These are phyloP conservation scores for Draba incana DNA, from an alignment of 345 rosid species.

Conservation along the genomic window DNA sequence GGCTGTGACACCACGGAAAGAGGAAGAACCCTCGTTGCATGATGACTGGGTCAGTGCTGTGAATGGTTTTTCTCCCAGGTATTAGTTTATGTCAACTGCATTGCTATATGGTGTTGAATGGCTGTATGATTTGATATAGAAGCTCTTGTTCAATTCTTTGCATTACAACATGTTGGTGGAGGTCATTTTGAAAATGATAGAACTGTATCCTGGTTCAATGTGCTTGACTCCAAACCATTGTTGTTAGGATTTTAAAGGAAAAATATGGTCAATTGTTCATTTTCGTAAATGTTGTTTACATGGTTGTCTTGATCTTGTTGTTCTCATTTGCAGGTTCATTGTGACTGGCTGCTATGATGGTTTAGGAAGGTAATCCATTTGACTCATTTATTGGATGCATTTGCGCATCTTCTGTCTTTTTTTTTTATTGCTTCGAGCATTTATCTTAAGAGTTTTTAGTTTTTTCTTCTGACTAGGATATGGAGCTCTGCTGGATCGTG, in stretches of 20 bases:
- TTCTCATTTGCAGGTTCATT: constrained; percentile 68
- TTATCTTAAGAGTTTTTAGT: neutral
- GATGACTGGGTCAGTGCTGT: constrained; percentile 99
- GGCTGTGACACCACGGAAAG: constrained; percentile 80
- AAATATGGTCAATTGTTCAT: neutral
- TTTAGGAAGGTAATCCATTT: constrained; percentile 63
- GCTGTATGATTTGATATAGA: neutral
- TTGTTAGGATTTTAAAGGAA: neutral
- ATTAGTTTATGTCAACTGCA: constrained; percentile 14
- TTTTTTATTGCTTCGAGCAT: constrained; percentile 13
- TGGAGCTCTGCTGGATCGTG: constrained; percentile 82
- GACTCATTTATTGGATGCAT: neutral
- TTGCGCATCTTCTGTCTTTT: constrained; percentile 3
- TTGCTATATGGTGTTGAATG: constrained; percentile 1
- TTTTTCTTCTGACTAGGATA: constrained; percentile 49
- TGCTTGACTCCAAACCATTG: neutral
- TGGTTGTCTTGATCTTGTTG: constrained; percentile 22
- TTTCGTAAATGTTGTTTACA: neutral
- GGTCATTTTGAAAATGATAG: neutral
- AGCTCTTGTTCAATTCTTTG: neutral
- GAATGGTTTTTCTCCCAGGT: constrained; percentile 77
- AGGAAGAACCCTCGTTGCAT: constrained; percentile 80
- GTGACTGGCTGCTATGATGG: constrained; percentile 89
- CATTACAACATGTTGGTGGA: neutral
- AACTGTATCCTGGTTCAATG: neutral